Evolutionary conservation across 139 green algal genomes (phyloP).

Genomic region (Coccomyxa sp.): DNA sequence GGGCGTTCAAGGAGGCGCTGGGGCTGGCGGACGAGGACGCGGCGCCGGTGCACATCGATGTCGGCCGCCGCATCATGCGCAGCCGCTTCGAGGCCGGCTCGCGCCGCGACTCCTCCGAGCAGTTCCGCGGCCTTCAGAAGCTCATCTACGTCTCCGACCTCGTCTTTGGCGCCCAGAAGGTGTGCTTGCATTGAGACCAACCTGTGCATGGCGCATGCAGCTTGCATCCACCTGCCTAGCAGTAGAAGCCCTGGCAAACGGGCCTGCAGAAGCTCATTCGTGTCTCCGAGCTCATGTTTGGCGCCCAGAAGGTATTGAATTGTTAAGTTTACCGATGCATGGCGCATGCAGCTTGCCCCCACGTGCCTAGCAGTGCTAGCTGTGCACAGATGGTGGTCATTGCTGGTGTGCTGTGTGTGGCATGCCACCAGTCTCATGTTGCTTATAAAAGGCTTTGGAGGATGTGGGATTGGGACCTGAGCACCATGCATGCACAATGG

Average conservation of each 20-base stretch:
- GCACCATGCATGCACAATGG: not conserved
- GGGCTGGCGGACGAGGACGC: constrained; percentile 86
- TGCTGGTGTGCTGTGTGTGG: not conserved
- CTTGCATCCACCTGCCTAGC: no score
- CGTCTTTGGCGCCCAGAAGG: constrained; percentile 73
- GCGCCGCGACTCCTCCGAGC: constrained; percentile 54
- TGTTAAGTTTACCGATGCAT: no score
- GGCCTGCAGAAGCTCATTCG: constrained; percentile 98
- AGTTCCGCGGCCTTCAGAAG: constrained; percentile 87
- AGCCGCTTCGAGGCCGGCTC: constrained; percentile 57
- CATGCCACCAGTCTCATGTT: not conserved
- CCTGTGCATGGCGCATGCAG: no score
- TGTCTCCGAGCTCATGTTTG: constrained; percentile 81
- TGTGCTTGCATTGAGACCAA: constrained; percentile 75
- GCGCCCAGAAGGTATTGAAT: constrained; percentile 60
- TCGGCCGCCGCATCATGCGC: constrained; percentile 73
- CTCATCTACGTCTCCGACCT: constrained; percentile 91
- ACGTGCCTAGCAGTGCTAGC: no score
- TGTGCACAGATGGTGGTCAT: no score
- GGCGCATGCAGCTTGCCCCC: no score
- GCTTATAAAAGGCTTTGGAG: not conserved
- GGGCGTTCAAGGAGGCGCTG: constrained; percentile 80
- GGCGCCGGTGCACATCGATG: constrained; percentile 89
- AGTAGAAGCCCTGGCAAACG: no score
- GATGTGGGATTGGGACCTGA: not conserved